These are phyloP conservation scores for Pythium volutum DNA, from an alignment of 352 stramenopile genomes.

Conservation along the genomic window DNA sequence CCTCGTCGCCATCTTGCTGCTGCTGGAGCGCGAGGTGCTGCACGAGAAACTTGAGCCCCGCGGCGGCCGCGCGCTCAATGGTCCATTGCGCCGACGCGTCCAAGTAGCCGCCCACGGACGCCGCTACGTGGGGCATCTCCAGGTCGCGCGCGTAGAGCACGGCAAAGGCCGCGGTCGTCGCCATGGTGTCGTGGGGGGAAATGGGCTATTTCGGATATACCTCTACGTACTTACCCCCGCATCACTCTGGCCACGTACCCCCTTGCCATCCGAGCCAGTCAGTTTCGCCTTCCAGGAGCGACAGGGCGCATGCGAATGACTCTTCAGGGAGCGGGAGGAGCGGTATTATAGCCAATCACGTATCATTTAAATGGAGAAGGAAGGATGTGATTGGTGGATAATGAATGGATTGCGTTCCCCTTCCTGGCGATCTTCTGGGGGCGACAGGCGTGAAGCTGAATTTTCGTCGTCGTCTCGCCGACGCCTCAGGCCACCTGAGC, in stretches of 20 bases:
- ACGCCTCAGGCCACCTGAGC: not conserved
- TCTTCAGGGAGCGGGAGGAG: constrained; percentile 1
- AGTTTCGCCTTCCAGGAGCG: constrained; percentile 5
- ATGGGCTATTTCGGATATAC: constrained; percentile 9
- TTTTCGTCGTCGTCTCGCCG: not conserved
- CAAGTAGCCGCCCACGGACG: constrained; percentile 39
- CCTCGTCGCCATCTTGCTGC: constrained; percentile 25
- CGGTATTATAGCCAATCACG: constrained; percentile 5
- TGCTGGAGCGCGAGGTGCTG: constrained; percentile 51
- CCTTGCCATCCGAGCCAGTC: not conserved
- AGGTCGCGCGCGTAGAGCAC: constrained; percentile 42
- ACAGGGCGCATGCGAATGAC: constrained; percentile 3
- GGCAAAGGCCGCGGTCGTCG: constrained; percentile 46
- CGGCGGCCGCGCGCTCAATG: constrained; percentile 55
- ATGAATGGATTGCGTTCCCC: not conserved
- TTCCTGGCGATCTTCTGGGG: constrained; percentile 2
- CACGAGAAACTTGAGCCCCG: constrained; percentile 63
- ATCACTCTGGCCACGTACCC: constrained; percentile 5
- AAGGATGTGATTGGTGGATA: constrained; percentile 5
- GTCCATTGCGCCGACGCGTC: constrained; percentile 60
- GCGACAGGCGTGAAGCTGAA: not conserved
- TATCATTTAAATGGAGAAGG: not conserved
- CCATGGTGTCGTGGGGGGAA: constrained; percentile 29
- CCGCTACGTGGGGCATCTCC: constrained; percentile 63
- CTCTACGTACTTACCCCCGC: not conserved